These are phyloP conservation scores for Pichia sp. DNA, from an alignment of 1,139 yeast genomes.

Conservation along the genomic window DNA sequence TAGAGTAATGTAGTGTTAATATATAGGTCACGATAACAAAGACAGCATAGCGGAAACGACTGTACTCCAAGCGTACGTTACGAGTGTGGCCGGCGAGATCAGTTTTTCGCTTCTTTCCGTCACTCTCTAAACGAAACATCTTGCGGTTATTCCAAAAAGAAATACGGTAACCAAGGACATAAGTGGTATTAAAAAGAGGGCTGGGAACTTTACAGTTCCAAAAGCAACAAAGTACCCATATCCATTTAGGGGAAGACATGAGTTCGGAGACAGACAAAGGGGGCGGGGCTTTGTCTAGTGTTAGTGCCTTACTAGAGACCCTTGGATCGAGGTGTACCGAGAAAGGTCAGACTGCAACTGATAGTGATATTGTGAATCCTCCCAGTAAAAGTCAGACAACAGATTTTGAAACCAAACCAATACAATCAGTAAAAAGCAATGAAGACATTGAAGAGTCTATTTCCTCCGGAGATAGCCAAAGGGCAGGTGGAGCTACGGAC, in stretches of 20 bases:
- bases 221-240: neutral
- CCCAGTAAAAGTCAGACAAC: neutral
- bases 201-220: neutral
- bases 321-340: neutral
- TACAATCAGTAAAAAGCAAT: too few species aligned
- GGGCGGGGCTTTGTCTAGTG: neutral
- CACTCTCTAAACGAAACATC: neutral
- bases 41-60: neutral
- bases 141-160: neutral
- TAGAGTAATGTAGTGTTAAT: neutral
- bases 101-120: neutral
- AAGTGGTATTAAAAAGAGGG: neutral
- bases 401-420: too few species aligned
- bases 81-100: neutral
- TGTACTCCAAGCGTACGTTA: neutral
- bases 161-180: neutral
- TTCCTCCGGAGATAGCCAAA: neutral
- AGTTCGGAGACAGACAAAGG: neutral
- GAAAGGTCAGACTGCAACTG: neutral
- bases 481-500: neutral
- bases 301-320: neutral
- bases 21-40: neutral
- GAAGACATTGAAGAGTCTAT: neutral
- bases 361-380: neutral
- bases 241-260: neutral